phyloP scores from a whole-genome alignment of 192 early-diverging fungal species.

The Backusella macrospora region DNA sequence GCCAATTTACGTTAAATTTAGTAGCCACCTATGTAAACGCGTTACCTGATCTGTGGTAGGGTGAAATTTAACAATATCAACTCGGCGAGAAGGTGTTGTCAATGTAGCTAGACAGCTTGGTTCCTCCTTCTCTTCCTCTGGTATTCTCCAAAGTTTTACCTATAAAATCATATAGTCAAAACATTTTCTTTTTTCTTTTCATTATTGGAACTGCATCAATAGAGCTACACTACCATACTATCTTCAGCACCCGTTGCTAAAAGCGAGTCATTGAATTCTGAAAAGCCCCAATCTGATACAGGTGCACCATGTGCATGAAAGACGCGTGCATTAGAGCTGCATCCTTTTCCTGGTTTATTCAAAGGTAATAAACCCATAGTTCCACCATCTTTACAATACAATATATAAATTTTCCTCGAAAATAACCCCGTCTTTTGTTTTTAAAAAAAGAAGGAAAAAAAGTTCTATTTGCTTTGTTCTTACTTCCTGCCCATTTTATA shows the following conservation, averaged over 20 bases:
- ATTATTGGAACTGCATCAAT: no score
- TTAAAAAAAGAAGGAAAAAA: background rate
- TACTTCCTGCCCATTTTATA: slow-evolving; percentile 32
- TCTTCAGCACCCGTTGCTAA: slow-evolving; percentile 52
- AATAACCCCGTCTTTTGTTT: background rate
- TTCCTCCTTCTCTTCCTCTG: slow-evolving; percentile 7
- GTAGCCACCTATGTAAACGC: background rate
- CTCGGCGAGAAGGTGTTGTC: slow-evolving; percentile 38
- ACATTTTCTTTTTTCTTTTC: background rate
- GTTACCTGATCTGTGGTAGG: slow-evolving; percentile 49
- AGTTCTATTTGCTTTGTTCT: background rate
- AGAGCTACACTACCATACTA: slow-evolving; percentile 37
- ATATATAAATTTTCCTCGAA: background rate
- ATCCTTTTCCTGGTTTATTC: slow-evolving; percentile 28
- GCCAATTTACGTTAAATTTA: background rate
- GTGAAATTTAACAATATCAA: slow-evolving; percentile 51
- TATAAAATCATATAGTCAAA: slow-evolving; percentile 4
- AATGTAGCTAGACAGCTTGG: slow-evolving; percentile 36
- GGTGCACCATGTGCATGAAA: slow-evolving; percentile 47
- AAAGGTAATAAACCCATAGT: slow-evolving; percentile 30
- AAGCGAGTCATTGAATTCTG: slow-evolving; percentile 43
- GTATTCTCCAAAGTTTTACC: slow-evolving; percentile 55
- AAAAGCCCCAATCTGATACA: slow-evolving; percentile 53
- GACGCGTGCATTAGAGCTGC: slow-evolving; percentile 19
- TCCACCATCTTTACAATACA: slow-evolving; percentile 22